Base-by-base conservation (phyloP, 331 rosid species). In the Ulmus americana region DNA sequence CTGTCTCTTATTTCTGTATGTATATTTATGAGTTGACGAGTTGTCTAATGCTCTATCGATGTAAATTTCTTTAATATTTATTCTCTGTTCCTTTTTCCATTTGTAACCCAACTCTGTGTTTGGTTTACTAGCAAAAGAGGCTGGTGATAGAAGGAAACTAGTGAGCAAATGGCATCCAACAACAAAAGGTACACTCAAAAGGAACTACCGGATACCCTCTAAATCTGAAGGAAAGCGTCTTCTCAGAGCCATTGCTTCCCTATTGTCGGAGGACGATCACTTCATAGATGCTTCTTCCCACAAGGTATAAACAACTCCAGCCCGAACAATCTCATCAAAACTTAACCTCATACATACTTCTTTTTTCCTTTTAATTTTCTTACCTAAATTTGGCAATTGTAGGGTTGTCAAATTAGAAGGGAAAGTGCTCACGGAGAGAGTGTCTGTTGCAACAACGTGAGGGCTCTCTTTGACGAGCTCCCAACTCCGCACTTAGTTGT, bases 121-220 rank as follows among this genome's bases (percentile, higher is more conserved):
- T 74, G 35, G 59, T 39, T 77, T 66, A 49, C 50, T 86, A 92
- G 97, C 63, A 8, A 81, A 85, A 74, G 94, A 79, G 51, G 86
- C 48, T 70, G 81, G 67, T 55, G 86, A 80, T 39, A 76, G 74
- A 80, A 81, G 82, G 60, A 90, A 87, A 71, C 47, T 76, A 55
- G 92, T 80, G 55, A 90, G 88, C 80, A 90, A 90, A 85, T 90
- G 97, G 97, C 97, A 90, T 76, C 95, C 97, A 45, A 90, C 97
- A 28, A 85, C 94, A 51, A 90, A 85, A 81, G 95, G 97, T 18
- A 90, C 97, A 2, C 97, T 90, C 48, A 73, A 74, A 68, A 85
- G 97, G 82, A 90, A 87, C 79, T 90, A 90, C 38, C 77, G 95
- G 61, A 82, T 90, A 15, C 87, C 90, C 3, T 83, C 95, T 35